Conservation (phyloP, 306 rosid genomes). For the Ormosia semicastrata region DNA sequence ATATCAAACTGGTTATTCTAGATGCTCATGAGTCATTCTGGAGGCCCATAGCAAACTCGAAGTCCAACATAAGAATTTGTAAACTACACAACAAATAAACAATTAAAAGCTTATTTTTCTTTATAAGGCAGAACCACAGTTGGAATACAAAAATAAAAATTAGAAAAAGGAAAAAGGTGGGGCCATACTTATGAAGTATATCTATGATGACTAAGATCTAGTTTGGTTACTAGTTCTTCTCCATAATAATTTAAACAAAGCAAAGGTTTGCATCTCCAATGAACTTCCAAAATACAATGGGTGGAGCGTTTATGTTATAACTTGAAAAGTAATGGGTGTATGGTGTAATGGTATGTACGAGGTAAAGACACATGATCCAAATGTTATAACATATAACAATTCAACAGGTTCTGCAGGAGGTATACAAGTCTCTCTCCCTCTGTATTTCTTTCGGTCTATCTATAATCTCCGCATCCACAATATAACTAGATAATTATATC, state of each 20-base stretch:
- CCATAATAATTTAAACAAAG: background rate
- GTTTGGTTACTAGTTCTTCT: background rate
- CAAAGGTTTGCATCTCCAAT: background rate
- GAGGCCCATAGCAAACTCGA: background rate
- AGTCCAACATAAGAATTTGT: background rate
- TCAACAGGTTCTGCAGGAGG: background rate
- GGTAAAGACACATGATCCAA: background rate
- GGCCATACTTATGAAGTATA: background rate
- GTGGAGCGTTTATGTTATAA: background rate
- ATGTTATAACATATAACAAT: background rate
- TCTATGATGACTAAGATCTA: background rate
- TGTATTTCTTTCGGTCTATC: background rate
- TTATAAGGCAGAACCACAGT: background rate
- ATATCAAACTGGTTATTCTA: background rate
- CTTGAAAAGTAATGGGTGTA: background rate
- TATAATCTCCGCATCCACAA: background rate
- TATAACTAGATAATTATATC: background rate
- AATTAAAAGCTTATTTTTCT: background rate
- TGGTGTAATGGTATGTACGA: background rate
- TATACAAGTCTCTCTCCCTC: background rate
- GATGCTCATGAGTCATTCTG: background rate
- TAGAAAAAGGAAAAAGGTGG: background rate
- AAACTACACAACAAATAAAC: background rate
- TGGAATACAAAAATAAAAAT: background rate
- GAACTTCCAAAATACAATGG: background rate